Evolutionary conservation across 805 yeast genomes (phyloP), one percentile per base, ranked within the genome.

Genomic region (Candida qinlingensis): DNA sequence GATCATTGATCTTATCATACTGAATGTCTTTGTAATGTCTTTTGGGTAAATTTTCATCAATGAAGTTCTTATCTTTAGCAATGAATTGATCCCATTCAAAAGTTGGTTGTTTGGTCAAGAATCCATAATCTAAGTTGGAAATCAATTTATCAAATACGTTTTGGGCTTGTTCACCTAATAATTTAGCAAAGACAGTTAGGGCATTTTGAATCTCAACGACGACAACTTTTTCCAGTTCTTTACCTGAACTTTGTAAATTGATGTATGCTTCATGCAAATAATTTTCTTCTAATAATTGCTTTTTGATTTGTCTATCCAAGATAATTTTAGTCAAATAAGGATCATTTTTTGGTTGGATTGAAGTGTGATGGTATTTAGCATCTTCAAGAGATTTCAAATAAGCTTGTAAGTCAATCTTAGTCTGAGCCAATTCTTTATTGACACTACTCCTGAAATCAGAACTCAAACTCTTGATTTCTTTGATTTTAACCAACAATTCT

Each of bases 11-110:
- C 60, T 83, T 75, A 31, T 81, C 81, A 61, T 89, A 91, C 8
- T 64, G 62, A 44, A 90, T 76, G 50, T 83, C 87, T 42, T 75
- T 73, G 47, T 75, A 66, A 46, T 76, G 79, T 57, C 96, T 73
- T 68, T 77, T 75, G 52, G 86, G 84, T 42, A 81, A 63, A 43
- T 72, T 68, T 33, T 80, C 80, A 56, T 83, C 81, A 46, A 88
- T 75, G 60, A 88, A 87, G 64, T 83, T 81, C 40, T 77, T 70
- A 67, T 91, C 90, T 52, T 84, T 78, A 8, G 80, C 68, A 45
- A 91, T 77, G 55, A 88, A 94, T 34, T 87, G 77, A 51, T 86
- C 87, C 96, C 97, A 92, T 71, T 94, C 98, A 62, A 81, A 80
- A 36, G 79, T 74, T 10, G 96, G 82, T 51, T 86, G 90, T 61